These are phyloP conservation scores for Chrysoporthe austroafricana DNA, from an alignment of 2,329 filamentous ascomycete genomes.

Conservation along the genomic window DNA sequence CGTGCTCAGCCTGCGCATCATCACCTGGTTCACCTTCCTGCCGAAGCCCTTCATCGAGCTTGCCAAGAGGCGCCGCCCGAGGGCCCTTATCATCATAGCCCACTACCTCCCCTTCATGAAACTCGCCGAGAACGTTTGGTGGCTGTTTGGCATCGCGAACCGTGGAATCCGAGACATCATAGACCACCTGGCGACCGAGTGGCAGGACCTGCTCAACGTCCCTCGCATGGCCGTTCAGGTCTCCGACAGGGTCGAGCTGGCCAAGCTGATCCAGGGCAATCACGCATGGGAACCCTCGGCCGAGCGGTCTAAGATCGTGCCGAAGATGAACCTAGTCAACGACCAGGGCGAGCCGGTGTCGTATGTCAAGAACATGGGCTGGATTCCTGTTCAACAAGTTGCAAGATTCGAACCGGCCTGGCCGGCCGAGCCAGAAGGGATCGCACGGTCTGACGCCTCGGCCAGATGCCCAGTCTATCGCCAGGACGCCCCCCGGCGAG, in stretches of 20 bases:
- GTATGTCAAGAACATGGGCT: slow-evolving; percentile 19
- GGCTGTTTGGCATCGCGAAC: slow-evolving; percentile 51
- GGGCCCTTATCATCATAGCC: slow-evolving; percentile 56
- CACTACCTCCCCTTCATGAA: slow-evolving; percentile 58
- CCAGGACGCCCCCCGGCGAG: background rate
- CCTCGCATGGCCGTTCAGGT: slow-evolving; percentile 45
- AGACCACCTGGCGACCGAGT: slow-evolving; percentile 44
- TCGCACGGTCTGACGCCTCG: background rate
- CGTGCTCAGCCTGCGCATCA: slow-evolving; percentile 52
- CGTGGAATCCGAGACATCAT: slow-evolving; percentile 51
- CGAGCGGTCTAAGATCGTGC: background rate
- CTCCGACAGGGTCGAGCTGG: slow-evolving; percentile 41
- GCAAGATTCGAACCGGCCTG: background rate
- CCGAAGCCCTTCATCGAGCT: slow-evolving; percentile 50
- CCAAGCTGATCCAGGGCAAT: slow-evolving; percentile 49
- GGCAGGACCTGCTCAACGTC: slow-evolving; percentile 46
- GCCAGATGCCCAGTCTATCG: background rate
- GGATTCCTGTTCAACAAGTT: background rate
- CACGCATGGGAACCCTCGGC: slow-evolving; percentile 44
- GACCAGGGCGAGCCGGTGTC: slow-evolving; percentile 26
- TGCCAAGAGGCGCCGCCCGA: slow-evolving; percentile 45
- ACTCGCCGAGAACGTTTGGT: slow-evolving; percentile 48
- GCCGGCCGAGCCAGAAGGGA: background rate
- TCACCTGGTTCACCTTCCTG: slow-evolving; percentile 58
- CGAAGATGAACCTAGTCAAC: slow-evolving; percentile 24